Evolutionary conservation across 1,284 basidiomycete genomes (phyloP).

Genomic region (Boletus smithii): DNA sequence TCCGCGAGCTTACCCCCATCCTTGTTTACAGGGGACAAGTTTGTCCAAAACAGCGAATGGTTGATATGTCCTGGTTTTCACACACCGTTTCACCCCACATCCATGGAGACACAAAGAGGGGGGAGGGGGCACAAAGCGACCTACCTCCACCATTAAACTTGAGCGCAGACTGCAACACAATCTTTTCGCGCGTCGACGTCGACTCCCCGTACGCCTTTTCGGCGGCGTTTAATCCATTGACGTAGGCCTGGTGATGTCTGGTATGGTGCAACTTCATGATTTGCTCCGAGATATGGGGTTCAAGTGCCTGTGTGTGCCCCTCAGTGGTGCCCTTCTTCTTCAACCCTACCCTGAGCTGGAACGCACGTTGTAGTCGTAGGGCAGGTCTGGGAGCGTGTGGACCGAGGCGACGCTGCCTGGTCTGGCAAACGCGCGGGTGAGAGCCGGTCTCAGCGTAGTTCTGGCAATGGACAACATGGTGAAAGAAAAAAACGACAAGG

Average conservation of each 20-base stretch:
- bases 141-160: constrained; percentile 90
- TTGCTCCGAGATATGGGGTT: constrained; percentile 73
- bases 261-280: constrained; percentile 95
- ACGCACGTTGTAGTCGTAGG: constrained; percentile 85
- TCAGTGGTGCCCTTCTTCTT: not conserved
- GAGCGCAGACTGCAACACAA: constrained; percentile 81
- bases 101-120: not conserved
- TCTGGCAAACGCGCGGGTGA: constrained; percentile 40
- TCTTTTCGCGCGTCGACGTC: constrained; percentile 71
- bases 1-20: constrained; percentile 66
- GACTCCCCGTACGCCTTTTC: constrained; percentile 79
- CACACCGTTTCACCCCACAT: not conserved
- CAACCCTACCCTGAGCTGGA: not conserved
- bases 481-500: not conserved
- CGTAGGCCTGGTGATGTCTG: constrained; percentile 95
- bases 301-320: constrained; percentile 50
- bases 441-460: constrained; percentile 38
- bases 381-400: constrained; percentile 82
- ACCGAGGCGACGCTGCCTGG: constrained; percentile 37
- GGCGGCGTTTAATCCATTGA: constrained; percentile 87
- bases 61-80: constrained; percentile 71
- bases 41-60: constrained; percentile 97
- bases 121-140: constrained; percentile 17
- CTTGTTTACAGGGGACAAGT: constrained; percentile 67
- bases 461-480: constrained; percentile 50